Percentiles rank a stretch among this genome's conserved stretches.
Conservation (phyloP, 371 early-diverging fungal species). For the Chytridiales sp. region DNA sequence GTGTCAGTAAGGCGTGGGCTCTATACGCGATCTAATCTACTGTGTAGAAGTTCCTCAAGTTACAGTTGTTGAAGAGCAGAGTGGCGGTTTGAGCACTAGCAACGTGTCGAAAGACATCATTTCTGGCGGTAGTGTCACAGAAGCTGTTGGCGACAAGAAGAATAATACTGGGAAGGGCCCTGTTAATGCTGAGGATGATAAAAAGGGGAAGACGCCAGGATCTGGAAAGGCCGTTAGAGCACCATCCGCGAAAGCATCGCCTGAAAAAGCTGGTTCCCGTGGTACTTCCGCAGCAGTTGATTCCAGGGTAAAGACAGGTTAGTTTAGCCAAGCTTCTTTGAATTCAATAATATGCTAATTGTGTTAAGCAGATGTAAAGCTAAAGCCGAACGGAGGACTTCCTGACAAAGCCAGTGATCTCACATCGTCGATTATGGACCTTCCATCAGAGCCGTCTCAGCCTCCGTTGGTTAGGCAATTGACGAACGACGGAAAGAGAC, state of each 20-base stretch:
- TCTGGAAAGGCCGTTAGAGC: conserved; percentile 18
- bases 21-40: too few relatives aligned
- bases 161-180: not conserved
- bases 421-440: not conserved
- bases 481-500: conserved; percentile 31
- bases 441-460: conserved; percentile 11
- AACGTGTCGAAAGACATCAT: too few relatives aligned
- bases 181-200: conserved; percentile 25
- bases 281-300: conserved; percentile 4
- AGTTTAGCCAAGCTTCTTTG: not conserved
- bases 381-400: too few relatives aligned
- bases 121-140: too few relatives aligned
- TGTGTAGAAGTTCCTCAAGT: too few relatives aligned
- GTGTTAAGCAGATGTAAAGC: too few relatives aligned
- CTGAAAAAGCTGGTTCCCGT: not conserved
- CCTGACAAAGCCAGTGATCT: too few relatives aligned
- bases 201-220: conserved; percentile 17
- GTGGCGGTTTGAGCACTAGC: too few relatives aligned
- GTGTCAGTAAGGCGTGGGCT: not conserved
- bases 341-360: too few relatives aligned
- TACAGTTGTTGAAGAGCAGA: too few relatives aligned
- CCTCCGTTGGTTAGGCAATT: conserved; percentile 25
- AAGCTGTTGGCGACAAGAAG: too few relatives aligned
- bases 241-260: conserved; percentile 8
- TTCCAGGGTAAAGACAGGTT: not conserved